Conservation (phyloP, 2,329 filamentous ascomycete species). For the Xylariaceae sp. region DNA sequence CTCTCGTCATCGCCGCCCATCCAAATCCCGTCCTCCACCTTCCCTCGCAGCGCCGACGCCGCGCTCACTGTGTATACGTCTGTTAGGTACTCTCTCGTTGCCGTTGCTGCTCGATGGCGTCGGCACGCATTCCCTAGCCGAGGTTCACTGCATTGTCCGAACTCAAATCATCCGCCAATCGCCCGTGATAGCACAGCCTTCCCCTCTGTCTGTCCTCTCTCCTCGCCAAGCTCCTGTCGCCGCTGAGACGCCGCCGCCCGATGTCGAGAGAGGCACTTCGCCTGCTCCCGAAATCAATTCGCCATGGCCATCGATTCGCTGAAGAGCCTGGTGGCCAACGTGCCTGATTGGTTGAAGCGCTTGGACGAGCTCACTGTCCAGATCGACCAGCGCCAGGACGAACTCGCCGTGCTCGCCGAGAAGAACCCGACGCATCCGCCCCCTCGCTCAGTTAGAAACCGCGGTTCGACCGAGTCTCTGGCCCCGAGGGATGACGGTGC, state of each 20-base stretch:
- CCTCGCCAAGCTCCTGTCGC: conserved; percentile 3
- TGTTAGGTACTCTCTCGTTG: background rate
- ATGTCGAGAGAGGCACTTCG: conserved; percentile 6
- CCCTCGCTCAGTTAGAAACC: conserved; percentile 39
- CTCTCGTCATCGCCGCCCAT: background rate
- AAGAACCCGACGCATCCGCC: conserved; percentile 23
- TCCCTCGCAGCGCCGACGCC: background rate
- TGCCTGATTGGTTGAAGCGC: conserved; percentile 52
- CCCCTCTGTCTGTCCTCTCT: conserved; percentile 3
- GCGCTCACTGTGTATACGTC: no score
- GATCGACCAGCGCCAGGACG: conserved; percentile 53
- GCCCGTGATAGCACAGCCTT: background rate
- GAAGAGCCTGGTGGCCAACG: conserved; percentile 44
- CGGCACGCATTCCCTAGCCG: background rate
- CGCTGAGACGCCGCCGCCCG: conserved; percentile 1
- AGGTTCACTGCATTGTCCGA: background rate
- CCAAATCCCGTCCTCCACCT: no score
- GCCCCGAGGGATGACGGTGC: conserved; percentile 39
- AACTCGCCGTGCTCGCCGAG: conserved; percentile 43
- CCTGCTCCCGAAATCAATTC: conserved; percentile 1
- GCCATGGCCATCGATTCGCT: conserved; percentile 48
- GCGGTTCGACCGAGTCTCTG: conserved; percentile 47
- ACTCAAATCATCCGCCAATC: conserved; percentile 4
- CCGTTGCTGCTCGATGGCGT: background rate
- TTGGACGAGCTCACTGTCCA: conserved; percentile 54